Percentiles rank a stretch among this genome's conserved stretches.
Conservation (phyloP, 495 filamentous ascomycete species). For the Achaetomiella virescens region DNA sequence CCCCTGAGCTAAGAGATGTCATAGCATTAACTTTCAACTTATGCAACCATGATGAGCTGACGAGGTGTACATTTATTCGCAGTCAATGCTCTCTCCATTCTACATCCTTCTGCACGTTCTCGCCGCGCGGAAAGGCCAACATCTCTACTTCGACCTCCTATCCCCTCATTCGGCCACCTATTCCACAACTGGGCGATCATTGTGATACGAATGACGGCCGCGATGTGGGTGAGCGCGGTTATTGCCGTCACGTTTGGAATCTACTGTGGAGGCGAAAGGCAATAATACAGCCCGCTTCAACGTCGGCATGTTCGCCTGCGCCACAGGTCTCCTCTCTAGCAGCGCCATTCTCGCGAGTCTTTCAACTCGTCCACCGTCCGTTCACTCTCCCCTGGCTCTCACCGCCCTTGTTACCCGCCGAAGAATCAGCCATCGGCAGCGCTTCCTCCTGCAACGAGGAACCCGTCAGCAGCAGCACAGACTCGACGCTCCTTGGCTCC, state of each 20-base stretch:
- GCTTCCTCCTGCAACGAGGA: background rate
- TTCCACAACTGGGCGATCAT: conserved; percentile 16
- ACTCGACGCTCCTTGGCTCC: too few species aligned
- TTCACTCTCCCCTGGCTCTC: conserved; percentile 15
- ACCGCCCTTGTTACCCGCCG: background rate
- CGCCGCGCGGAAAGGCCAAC: conserved; percentile 4
- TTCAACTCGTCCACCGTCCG: conserved; percentile 1
- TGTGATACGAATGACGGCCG: conserved; percentile 1
- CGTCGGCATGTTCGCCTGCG: conserved; percentile 13
- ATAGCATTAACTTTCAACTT: too few species aligned
- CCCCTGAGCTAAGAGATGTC: too few species aligned
- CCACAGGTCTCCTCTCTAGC: conserved; percentile 5
- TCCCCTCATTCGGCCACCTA: conserved; percentile 9
- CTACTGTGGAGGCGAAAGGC: background rate
- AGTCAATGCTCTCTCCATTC: conserved; percentile 15
- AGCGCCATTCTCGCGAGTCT: background rate
- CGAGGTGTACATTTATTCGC: too few species aligned
- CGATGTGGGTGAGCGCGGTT: conserved; percentile 4
- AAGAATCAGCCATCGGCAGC: background rate
- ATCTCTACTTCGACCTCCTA: conserved; percentile 10
- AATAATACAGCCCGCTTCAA: conserved; percentile 4
- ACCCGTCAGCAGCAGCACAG: too few species aligned
- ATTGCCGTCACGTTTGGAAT: conserved; percentile 12
- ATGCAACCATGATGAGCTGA: too few species aligned
- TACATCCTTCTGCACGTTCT: conserved; percentile 15